These are phyloP conservation scores for Madurella mycetomatis DNA, from an alignment of 2,329 filamentous ascomycete species.

Conservation along the genomic window DNA sequence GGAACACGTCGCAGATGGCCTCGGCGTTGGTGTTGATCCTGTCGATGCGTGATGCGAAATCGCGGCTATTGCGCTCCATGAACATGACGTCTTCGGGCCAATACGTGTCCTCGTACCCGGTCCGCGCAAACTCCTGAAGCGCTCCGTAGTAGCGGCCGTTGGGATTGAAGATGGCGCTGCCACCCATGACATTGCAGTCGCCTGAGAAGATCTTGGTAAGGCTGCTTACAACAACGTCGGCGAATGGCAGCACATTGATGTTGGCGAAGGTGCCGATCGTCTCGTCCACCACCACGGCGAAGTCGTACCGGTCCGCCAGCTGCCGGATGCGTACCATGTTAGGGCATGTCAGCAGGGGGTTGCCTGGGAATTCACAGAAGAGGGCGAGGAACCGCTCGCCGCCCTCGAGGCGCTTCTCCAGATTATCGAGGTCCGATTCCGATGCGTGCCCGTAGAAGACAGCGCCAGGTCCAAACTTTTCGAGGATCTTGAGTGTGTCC, in stretches of 20 bases:
- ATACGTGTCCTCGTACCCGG: conserved; percentile 79
- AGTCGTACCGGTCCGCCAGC: conserved; percentile 78
- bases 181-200: conserved; percentile 97
- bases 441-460: conserved; percentile 83
- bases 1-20: conserved; percentile 69
- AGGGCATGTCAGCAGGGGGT: conserved; percentile 81
- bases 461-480: conserved; percentile 90
- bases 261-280: conserved; percentile 97
- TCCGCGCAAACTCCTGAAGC: conserved; percentile 62
- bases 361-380: conserved; percentile 94
- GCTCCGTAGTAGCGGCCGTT: conserved; percentile 63
- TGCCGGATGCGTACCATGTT: conserved; percentile 75
- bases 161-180: conserved; percentile 62
- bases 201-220: conserved; percentile 97
- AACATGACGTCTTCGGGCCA: conserved; percentile 94
- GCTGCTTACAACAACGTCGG: conserved; percentile 90
- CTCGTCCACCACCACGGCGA: conserved; percentile 89
- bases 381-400: conserved; percentile 78
- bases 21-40: conserved; percentile 84
- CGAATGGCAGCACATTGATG: conserved; percentile 82
- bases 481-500: conserved; percentile 88
- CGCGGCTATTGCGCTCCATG: conserved; percentile 91
- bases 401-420: conserved; percentile 64
- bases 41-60: conserved; percentile 78
- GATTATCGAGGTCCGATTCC: conserved; percentile 72